Conservation (phyloP, 768 basidiomycete genomes). For the Gymnopilus junonius region DNA sequence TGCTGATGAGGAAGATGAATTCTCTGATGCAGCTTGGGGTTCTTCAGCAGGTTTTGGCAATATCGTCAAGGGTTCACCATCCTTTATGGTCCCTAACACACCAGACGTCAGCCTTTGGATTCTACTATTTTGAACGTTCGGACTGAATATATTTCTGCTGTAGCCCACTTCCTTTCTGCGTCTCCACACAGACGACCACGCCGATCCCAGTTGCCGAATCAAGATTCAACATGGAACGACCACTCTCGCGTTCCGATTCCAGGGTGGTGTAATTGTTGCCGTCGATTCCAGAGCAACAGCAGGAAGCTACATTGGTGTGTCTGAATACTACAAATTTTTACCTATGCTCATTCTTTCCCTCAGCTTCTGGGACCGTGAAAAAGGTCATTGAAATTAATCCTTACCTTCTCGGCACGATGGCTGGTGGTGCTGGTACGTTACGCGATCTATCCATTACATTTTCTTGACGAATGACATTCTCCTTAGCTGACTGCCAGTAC, state of each 20-base stretch:
- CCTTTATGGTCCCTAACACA: slow-evolving; percentile 73
- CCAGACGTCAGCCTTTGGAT: slow-evolving; percentile 63
- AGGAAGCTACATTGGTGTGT: slow-evolving; percentile 93
- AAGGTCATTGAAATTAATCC: slow-evolving; percentile 99
- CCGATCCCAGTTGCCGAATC: slow-evolving; percentile 92
- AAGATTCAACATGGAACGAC: slow-evolving; percentile 99
- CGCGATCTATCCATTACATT: not conserved
- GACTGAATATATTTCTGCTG: slow-evolving; percentile 11
- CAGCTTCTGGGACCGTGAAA: slow-evolving; percentile 97
- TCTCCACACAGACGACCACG: slow-evolving; percentile 93
- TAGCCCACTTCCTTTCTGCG: slow-evolving; percentile 92
- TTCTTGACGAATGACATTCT: slow-evolving; percentile 4
- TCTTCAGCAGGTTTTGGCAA: slow-evolving; percentile 84
- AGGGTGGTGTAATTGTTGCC: slow-evolving; percentile 98
- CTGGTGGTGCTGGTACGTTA: slow-evolving; percentile 90
- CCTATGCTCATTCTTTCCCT: slow-evolving; percentile 3
- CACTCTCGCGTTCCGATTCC: slow-evolving; percentile 94
- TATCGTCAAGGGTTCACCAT: slow-evolving; percentile 70
- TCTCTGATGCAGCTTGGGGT: slow-evolving; percentile 78
- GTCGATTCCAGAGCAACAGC: slow-evolving; percentile 99
- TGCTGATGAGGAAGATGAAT: slow-evolving; percentile 63
- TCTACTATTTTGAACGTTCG: not conserved
- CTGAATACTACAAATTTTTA: not conserved
- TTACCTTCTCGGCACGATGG: slow-evolving; percentile 99
- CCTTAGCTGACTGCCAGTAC: slow-evolving; percentile 86